These are phyloP conservation scores for Leishmania arabica DNA, from an alignment of 208 protist genomes.

Conservation along the genomic window DNA sequence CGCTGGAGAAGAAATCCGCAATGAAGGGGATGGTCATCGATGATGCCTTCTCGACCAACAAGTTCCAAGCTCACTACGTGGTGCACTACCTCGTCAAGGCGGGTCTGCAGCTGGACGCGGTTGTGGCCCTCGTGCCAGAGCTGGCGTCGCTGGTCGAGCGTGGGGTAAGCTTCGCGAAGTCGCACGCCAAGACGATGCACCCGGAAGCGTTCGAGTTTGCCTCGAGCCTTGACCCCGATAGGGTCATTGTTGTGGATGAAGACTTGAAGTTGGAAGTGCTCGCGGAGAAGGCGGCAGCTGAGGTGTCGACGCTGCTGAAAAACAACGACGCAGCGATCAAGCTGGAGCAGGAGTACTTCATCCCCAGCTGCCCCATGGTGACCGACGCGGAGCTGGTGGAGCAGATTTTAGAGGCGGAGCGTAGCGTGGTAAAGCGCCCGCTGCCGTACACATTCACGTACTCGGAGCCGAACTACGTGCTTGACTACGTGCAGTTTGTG, in stretches of 20 bases:
- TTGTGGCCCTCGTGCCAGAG: slow-evolving; percentile 61
- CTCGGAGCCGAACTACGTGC: slow-evolving; percentile 79
- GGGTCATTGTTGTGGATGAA: slow-evolving; percentile 56
- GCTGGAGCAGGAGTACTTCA: slow-evolving; percentile 61
- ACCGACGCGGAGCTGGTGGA: slow-evolving; percentile 51
- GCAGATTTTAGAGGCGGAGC: slow-evolving; percentile 57
- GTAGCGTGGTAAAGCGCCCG: slow-evolving; percentile 30
- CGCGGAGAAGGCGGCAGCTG: slow-evolving; percentile 33
- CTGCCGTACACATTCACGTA: slow-evolving; percentile 66
- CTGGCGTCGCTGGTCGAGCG: slow-evolving; percentile 47
- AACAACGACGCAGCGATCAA: slow-evolving; percentile 32
- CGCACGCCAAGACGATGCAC: slow-evolving; percentile 48
- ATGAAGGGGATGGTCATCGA: slow-evolving; percentile 81
- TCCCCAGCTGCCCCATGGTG: slow-evolving; percentile 62
- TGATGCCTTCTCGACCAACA: slow-evolving; percentile 69
- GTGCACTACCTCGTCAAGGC: slow-evolving; percentile 55
- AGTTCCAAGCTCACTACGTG: slow-evolving; percentile 80
- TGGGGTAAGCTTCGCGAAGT: slow-evolving; percentile 45
- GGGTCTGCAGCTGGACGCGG: slow-evolving; percentile 58
- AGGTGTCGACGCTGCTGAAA: slow-evolving; percentile 38
- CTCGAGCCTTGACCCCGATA: slow-evolving; percentile 32
- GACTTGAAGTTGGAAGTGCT: slow-evolving; percentile 40
- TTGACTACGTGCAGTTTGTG: slow-evolving; percentile 84
- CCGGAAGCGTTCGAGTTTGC: slow-evolving; percentile 87
- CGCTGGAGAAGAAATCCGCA: slow-evolving; percentile 44